Evolutionary conservation across 2,329 filamentous ascomycete genomes (phyloP).

Genomic region (Fusarium citri): DNA sequence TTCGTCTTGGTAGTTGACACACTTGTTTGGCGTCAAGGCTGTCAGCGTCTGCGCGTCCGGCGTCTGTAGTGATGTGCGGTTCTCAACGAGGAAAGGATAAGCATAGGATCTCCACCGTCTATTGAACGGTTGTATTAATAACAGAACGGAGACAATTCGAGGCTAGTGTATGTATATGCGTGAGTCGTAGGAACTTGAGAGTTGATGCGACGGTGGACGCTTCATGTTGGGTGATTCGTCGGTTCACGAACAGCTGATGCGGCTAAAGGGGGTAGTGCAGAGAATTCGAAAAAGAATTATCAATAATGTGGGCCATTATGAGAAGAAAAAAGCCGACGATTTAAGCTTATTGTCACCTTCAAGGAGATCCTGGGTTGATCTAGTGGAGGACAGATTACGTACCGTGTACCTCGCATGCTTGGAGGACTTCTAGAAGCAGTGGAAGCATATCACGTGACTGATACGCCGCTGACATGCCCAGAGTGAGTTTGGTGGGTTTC

Average conservation of each 20-base stretch:
- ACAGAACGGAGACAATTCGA: slow-evolving; percentile 16
- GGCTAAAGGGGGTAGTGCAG: slow-evolving; percentile 33
- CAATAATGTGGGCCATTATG: slow-evolving; percentile 26
- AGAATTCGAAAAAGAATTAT: slow-evolving; percentile 20
- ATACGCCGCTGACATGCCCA: slow-evolving; percentile 15
- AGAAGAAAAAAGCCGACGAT: slow-evolving; percentile 36
- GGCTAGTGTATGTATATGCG: slow-evolving; percentile 23
- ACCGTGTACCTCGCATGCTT: slow-evolving; percentile 40
- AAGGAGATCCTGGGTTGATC: slow-evolving; percentile 31
- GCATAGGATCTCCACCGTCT: slow-evolving; percentile 13
- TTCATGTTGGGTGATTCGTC: slow-evolving; percentile 15
- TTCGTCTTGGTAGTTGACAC: slow-evolving; percentile 14
- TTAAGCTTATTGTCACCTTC: slow-evolving; percentile 46
- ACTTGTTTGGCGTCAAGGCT: slow-evolving; percentile 24
- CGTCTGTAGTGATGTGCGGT: slow-evolving; percentile 31
- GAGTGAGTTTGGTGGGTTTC: not conserved
- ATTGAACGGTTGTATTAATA: slow-evolving; percentile 14
- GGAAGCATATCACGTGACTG: slow-evolving; percentile 21
- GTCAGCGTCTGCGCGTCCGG: slow-evolving; percentile 33
- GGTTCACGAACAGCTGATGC: slow-evolving; percentile 8
- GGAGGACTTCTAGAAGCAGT: slow-evolving; percentile 41
- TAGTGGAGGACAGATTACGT: slow-evolving; percentile 40
- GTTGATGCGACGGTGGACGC: slow-evolving; percentile 10
- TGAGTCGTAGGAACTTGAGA: slow-evolving; percentile 16
- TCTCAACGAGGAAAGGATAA: slow-evolving; percentile 11